phyloP scores from a whole-genome alignment of 1,139 yeast genomes.

The Debaryomycetaceae sp. region DNA sequence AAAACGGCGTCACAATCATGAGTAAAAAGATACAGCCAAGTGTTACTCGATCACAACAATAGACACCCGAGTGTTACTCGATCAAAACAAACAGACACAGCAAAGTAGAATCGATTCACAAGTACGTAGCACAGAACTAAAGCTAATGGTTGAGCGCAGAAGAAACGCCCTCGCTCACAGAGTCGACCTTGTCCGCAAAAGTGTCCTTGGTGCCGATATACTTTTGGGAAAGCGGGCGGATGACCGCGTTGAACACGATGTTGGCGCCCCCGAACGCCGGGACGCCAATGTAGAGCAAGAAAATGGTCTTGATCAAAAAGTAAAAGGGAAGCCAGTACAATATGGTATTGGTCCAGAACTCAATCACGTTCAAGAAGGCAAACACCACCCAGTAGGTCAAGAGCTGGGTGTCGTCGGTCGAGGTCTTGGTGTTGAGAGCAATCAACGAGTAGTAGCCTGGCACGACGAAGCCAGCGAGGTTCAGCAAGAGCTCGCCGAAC shows the following conservation, averaged over 20 bases:
- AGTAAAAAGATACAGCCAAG: no score
- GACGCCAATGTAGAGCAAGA: slow-evolving; percentile 78
- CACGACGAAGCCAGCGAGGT: slow-evolving; percentile 79
- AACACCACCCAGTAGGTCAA: slow-evolving; percentile 96
- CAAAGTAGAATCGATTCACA: no score
- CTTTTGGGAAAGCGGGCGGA: slow-evolving; percentile 66
- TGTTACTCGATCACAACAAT: no score
- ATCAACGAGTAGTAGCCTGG: slow-evolving; percentile 85
- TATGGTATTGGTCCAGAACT: slow-evolving; percentile 91
- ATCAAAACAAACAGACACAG: no score
- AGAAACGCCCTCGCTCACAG: slow-evolving; percentile 42
- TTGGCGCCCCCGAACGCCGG: slow-evolving; percentile 85
- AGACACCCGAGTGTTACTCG: no score
- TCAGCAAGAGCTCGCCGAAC: slow-evolving; percentile 83
- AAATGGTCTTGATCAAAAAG: slow-evolving; percentile 84
- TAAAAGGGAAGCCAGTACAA: slow-evolving; percentile 94
- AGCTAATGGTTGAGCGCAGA: slow-evolving; percentile 26
- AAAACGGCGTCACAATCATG: no score
- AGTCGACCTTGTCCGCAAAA: slow-evolving; percentile 25
- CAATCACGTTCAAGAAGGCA: slow-evolving; percentile 80
- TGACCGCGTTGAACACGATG: slow-evolving; percentile 48
- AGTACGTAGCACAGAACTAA: no score
- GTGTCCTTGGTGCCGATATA: slow-evolving; percentile 26
- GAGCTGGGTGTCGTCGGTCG: slow-evolving; percentile 73
- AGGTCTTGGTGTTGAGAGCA: slow-evolving; percentile 64